phyloP scores from a whole-genome alignment of 352 stramenopile genomes.

The Pythium oligandrum region DNA sequence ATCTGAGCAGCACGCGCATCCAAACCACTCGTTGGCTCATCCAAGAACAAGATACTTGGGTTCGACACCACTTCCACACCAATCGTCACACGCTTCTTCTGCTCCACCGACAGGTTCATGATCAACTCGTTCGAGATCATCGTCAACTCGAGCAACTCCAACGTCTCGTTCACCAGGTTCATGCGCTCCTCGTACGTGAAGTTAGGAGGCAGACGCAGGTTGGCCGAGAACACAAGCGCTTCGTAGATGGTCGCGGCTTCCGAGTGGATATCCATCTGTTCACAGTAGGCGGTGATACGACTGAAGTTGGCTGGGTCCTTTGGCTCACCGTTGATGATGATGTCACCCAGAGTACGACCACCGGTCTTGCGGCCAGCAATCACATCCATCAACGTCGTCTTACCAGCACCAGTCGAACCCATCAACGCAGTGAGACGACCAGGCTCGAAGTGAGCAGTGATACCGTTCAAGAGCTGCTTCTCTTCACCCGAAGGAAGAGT shows the following conservation, averaged over 20 bases:
- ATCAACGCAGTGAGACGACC: constrained; percentile 71
- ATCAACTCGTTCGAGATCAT: constrained; percentile 42
- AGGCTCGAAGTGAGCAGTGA: constrained; percentile 54
- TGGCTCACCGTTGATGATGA: constrained; percentile 86
- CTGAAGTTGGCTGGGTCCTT: constrained; percentile 81
- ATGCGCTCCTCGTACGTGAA: constrained; percentile 38
- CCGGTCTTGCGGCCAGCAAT: too few species aligned
- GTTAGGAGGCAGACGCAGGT: constrained; percentile 64
- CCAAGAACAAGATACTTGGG: constrained; percentile 92
- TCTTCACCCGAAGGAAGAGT: constrained; percentile 45
- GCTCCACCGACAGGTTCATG: constrained; percentile 80
- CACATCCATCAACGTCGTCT: constrained; percentile 67
- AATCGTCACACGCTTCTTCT: constrained; percentile 92
- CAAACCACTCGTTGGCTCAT: constrained; percentile 89
- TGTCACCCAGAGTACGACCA: constrained; percentile 72
- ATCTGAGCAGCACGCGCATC: constrained; percentile 82
- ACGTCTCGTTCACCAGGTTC: constrained; percentile 43
- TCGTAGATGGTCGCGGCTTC: constrained; percentile 84
- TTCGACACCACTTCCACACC: constrained; percentile 90
- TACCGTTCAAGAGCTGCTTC: constrained; percentile 31
- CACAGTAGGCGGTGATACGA: constrained; percentile 87
- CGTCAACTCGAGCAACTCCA: constrained; percentile 55
- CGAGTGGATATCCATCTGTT: constrained; percentile 82
- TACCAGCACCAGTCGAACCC: constrained; percentile 55
- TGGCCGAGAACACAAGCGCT: constrained; percentile 88